Percentiles rank a stretch among this genome's conserved stretches.
These are phyloP conservation scores for Polysphondylium violaceum DNA, from an alignment of 78 protist species.

Conservation along the genomic window DNA sequence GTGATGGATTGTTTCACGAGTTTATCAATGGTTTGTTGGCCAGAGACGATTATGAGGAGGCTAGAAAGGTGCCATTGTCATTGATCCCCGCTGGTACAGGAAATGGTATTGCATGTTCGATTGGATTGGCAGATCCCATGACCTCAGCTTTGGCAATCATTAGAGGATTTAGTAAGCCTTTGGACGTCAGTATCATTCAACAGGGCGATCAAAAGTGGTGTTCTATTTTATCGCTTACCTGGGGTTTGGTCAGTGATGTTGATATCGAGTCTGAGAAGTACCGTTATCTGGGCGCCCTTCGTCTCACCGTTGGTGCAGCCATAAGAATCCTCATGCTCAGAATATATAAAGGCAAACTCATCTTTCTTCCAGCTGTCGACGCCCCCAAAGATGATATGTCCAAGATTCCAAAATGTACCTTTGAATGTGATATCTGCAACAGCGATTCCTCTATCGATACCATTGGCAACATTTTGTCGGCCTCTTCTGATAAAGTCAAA, in stretches of 20 bases:
- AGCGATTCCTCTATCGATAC: neutral
- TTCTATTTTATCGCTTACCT: conserved; percentile 42
- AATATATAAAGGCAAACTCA: conserved; percentile 40
- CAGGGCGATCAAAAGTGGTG: conserved; percentile 64
- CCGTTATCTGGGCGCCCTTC: conserved; percentile 59
- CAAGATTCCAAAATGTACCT: conserved; percentile 57
- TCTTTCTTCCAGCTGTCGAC: conserved; percentile 57
- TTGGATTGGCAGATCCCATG: conserved; percentile 60
- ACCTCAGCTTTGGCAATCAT: conserved; percentile 46
- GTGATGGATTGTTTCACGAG: conserved; percentile 75
- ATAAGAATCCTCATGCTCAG: conserved; percentile 54
- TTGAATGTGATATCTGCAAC: conserved; percentile 36
- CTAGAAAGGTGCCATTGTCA: conserved; percentile 21
- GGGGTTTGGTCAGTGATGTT: conserved; percentile 76
- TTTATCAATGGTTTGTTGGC: conserved; percentile 69
- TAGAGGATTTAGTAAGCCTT: conserved; percentile 55
- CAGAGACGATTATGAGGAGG: conserved; percentile 44
- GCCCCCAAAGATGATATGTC: conserved; percentile 2
- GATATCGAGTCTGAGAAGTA: conserved; percentile 77
- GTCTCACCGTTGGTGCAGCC: conserved; percentile 33
- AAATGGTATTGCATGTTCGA: conserved; percentile 69
- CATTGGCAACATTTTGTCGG: neutral
- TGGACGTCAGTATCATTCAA: conserved; percentile 41
- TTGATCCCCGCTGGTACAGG: conserved; percentile 71
- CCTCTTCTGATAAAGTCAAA: neutral